Evolutionary conservation across 305 asterid genomes (phyloP).

Genomic region (Nicotiana rustica): DNA sequence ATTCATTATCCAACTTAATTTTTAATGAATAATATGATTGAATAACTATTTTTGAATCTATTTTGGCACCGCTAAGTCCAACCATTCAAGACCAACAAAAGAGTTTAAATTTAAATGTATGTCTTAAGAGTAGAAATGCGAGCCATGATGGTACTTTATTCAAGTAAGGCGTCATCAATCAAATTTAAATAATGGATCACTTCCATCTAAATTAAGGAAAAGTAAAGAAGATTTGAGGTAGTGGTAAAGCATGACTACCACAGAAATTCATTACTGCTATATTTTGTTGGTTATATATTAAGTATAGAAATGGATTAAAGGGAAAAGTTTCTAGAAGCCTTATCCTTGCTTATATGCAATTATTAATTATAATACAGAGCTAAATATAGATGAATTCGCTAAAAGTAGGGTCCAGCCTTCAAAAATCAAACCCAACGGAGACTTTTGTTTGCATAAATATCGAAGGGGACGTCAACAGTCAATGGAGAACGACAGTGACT

Average conservation of each 20-base stretch:
- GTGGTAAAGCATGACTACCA: conserved; percentile 24
- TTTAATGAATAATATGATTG: no score
- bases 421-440: no score
- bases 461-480: not conserved
- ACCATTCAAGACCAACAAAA: not conserved
- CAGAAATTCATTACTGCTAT: not conserved
- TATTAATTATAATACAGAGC: not conserved
- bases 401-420: not conserved
- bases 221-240: not conserved
- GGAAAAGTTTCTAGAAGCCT: conserved; percentile 14
- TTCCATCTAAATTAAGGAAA: not conserved
- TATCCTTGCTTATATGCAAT: not conserved
- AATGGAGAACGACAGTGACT: conserved; percentile 1
- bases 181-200: not conserved
- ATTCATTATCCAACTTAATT: no score
- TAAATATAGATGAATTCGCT: not conserved
- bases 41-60: no score
- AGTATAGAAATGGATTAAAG: not conserved
- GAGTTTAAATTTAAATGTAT: not conserved
- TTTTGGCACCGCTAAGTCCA: not conserved
- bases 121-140: not conserved
- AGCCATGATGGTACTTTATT: not conserved
- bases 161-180: not conserved
- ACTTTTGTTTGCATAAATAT: not conserved
- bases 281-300: no score